phyloP scores from a whole-genome alignment of 257 asterid genomes.

The Ocimum tenuiflorum region DNA sequence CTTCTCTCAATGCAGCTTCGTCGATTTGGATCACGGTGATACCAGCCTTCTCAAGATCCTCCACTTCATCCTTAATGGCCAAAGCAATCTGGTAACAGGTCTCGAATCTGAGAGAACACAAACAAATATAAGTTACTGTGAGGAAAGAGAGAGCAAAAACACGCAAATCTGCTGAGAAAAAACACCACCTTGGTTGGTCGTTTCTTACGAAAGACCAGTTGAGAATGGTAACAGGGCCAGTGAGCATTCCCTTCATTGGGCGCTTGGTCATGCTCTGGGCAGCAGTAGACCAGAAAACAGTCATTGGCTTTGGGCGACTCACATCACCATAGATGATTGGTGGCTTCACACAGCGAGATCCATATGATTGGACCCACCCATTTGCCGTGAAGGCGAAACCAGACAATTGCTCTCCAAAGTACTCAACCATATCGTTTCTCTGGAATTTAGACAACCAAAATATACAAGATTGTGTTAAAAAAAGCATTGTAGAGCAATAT shows the following conservation, averaged over 20 bases:
- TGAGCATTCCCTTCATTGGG: conserved; percentile 14
- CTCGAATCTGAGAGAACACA: conserved; percentile 48
- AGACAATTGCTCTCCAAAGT: conserved; percentile 12
- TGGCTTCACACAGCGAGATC: conserved; percentile 15
- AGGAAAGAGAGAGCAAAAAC: neutral
- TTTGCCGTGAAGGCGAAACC: conserved; percentile 12
- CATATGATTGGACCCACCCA: conserved; percentile 15
- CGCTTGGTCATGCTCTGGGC: conserved; percentile 13
- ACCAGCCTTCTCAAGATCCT: conserved; percentile 10
- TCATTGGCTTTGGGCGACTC: conserved; percentile 14
- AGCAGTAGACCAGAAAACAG: conserved; percentile 13
- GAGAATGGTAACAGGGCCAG: conserved; percentile 15
- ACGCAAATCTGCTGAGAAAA: too few species aligned
- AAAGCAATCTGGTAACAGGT: conserved; percentile 29
- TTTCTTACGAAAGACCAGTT: conserved; percentile 10
- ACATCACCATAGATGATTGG: conserved; percentile 12
- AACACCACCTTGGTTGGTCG: neutral
- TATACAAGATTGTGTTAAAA: neutral
- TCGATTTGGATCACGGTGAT: conserved; percentile 10
- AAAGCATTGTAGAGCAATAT: neutral
- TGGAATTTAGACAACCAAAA: conserved; percentile 23
- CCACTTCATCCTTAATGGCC: conserved; percentile 11
- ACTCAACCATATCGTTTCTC: conserved; percentile 17
- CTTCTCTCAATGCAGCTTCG: conserved; percentile 16
- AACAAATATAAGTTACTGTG: neutral